Percentiles rank a stretch among this genome's conserved stretches.
Conservation (phyloP, 2,329 filamentous ascomycete genomes). For the Alternaria consortialis region DNA sequence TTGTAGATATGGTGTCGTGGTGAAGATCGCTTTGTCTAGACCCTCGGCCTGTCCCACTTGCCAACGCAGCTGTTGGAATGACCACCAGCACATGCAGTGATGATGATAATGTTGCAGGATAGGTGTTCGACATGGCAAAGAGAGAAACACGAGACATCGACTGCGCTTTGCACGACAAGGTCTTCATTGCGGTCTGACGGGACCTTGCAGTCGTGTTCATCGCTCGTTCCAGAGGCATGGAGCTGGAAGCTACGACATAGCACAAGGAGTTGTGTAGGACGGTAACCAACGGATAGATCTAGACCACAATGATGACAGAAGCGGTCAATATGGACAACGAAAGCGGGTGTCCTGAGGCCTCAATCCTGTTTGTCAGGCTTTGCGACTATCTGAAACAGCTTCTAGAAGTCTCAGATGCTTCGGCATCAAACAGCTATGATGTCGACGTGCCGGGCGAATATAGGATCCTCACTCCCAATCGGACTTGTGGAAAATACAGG, state of each 20-base stretch:
- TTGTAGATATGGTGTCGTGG: background rate
- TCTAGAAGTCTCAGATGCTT: slow-evolving; percentile 32
- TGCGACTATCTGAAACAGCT: slow-evolving; percentile 32
- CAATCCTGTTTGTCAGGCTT: background rate
- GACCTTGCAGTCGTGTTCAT: slow-evolving; percentile 20
- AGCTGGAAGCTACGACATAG: slow-evolving; percentile 16
- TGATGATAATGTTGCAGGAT: background rate
- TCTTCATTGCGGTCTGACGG: slow-evolving; percentile 8
- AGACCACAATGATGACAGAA: background rate
- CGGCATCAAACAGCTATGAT: slow-evolving; percentile 23
- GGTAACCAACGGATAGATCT: background rate
- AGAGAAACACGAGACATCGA: background rate
- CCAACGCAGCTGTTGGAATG: too few relatives aligned
- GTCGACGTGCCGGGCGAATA: slow-evolving; percentile 5
- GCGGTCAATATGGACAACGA: background rate
- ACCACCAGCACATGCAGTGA: background rate
- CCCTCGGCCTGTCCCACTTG: background rate
- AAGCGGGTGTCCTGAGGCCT: background rate
- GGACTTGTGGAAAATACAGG: background rate
- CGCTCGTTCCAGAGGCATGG: slow-evolving; percentile 4
- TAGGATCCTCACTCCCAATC: background rate
- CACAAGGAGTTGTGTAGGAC: slow-evolving; percentile 2
- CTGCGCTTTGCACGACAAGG: slow-evolving; percentile 8
- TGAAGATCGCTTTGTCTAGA: background rate
- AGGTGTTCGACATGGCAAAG: background rate